Conservation (phyloP, 768 basidiomycete genomes). For the Leccinum fibrillosum region DNA sequence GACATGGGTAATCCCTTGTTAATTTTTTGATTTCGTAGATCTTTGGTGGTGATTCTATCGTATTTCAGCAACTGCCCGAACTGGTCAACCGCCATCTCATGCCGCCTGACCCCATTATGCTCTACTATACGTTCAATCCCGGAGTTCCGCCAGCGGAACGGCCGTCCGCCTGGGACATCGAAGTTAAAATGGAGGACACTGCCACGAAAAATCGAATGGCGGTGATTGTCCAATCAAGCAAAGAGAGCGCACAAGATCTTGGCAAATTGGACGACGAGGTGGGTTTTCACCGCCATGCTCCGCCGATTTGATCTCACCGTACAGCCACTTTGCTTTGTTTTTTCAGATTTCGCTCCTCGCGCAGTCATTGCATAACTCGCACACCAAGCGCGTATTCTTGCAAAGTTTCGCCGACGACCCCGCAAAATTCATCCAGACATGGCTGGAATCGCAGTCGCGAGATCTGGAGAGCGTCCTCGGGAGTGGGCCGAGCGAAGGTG, state of each 20-base stretch:
- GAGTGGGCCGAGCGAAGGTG: constrained; percentile 77
- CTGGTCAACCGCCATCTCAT: constrained; percentile 75
- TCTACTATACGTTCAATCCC: constrained; percentile 76
- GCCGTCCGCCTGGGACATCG: constrained; percentile 80
- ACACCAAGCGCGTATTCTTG: constrained; percentile 84
- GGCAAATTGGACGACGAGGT: constrained; percentile 87
- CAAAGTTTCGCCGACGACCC: constrained; percentile 79
- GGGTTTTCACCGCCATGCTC: background rate
- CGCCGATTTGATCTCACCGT: constrained; percentile 17
- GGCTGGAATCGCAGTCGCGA: constrained; percentile 88
- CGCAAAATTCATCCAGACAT: constrained; percentile 78
- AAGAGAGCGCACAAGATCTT: constrained; percentile 67
- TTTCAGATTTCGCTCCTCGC: constrained; percentile 75
- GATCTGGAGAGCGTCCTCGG: constrained; percentile 90
- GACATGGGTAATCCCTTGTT: background rate
- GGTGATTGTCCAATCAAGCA: constrained; percentile 63
- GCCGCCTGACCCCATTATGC: constrained; percentile 74
- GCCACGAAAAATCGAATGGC: constrained; percentile 70
- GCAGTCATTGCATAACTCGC: constrained; percentile 83
- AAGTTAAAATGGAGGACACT: constrained; percentile 83
- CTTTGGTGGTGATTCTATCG: constrained; percentile 64
- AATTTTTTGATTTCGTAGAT: constrained; percentile 41
- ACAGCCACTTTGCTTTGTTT: constrained; percentile 4
- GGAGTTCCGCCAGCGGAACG: constrained; percentile 60
- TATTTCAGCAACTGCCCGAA: constrained; percentile 82